These are phyloP conservation scores for Micractinium sp. DNA, from an alignment of 139 green algal species.

Conservation along the genomic window DNA sequence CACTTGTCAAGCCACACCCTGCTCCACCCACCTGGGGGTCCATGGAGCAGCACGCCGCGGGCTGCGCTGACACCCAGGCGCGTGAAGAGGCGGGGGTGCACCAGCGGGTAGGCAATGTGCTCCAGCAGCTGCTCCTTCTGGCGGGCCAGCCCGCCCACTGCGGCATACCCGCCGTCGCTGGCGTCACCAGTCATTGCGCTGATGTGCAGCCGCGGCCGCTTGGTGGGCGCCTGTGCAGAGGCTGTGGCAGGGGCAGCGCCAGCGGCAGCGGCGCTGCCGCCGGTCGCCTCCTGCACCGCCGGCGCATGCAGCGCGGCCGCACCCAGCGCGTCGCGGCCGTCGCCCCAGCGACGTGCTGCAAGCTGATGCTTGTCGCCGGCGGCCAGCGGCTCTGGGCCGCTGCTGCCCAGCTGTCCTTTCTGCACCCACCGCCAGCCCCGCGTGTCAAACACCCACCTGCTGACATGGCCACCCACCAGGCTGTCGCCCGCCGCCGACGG, in stretches of 20 bases:
- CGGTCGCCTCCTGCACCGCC: not conserved
- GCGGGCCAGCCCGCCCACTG: conserved; percentile 81
- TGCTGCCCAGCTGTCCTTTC: not conserved
- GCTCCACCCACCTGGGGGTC: conserved; percentile 65
- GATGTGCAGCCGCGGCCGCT: conserved; percentile 12
- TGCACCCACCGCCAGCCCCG: not conserved
- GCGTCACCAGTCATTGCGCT: conserved; percentile 4
- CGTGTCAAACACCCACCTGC: conserved; percentile 31
- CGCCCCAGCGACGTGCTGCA: conserved; percentile 45
- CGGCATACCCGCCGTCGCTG: conserved; percentile 62
- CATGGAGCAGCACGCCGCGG: conserved; percentile 87
- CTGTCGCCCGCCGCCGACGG: not conserved
- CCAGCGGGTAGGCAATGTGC: conserved; percentile 82
- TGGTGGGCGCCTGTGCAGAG: not conserved
- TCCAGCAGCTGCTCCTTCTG: conserved; percentile 79
- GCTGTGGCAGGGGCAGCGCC: not conserved
- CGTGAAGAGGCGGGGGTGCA: conserved; percentile 84
- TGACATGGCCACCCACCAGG: not conserved
- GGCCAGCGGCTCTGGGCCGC: not conserved
- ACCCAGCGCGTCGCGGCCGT: conserved; percentile 37
- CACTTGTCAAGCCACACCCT: not conserved
- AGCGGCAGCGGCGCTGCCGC: not conserved
- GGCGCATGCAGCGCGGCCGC: not conserved
- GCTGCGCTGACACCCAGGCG: conserved; percentile 80
- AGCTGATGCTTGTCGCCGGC: conserved; percentile 34